Percentiles rank a stretch among this genome's conserved stretches.
Conservation (phyloP, 2,329 filamentous ascomycete species). For the Alternaria sp. region DNA sequence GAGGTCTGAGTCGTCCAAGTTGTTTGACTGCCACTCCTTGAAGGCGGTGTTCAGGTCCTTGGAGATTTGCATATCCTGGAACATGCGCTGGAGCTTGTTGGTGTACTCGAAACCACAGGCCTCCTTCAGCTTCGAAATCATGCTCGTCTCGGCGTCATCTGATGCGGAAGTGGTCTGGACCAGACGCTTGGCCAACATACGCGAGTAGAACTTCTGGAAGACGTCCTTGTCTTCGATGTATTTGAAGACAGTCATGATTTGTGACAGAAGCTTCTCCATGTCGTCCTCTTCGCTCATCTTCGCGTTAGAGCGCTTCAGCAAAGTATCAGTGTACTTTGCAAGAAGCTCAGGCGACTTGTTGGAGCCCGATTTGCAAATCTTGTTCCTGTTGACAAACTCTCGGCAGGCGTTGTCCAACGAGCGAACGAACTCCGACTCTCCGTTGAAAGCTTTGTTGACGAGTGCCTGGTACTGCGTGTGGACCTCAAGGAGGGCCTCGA, state of each 20-base stretch:
- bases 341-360: slow-evolving; percentile 94
- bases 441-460: slow-evolving; percentile 90
- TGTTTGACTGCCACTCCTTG: slow-evolving; percentile 75
- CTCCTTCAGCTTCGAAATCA: slow-evolving; percentile 99
- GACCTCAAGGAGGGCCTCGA: slow-evolving; percentile 91
- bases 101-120: slow-evolving; percentile 99
- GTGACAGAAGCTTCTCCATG: slow-evolving; percentile 83
- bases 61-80: slow-evolving; percentile 99
- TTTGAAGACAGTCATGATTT: slow-evolving; percentile 99
- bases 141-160: slow-evolving; percentile 96
- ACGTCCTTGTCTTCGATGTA: slow-evolving; percentile 99
- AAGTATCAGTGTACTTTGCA: slow-evolving; percentile 91
- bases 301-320: slow-evolving; percentile 85
- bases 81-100: slow-evolving; percentile 99
- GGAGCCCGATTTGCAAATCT: slow-evolving; percentile 90
- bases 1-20: slow-evolving; percentile 69
- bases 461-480: slow-evolving; percentile 92
- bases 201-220: slow-evolving; percentile 99
- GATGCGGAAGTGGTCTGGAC: slow-evolving; percentile 96
- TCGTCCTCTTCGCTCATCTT: slow-evolving; percentile 94
- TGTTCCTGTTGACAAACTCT: slow-evolving; percentile 98
- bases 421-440: slow-evolving; percentile 95
- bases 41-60: slow-evolving; percentile 94
- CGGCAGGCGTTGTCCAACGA: slow-evolving; percentile 96
- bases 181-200: slow-evolving; percentile 91